Base-by-base conservation (phyloP, 108 stramenopile genomes). In the Cyclotella baltica region DNA sequence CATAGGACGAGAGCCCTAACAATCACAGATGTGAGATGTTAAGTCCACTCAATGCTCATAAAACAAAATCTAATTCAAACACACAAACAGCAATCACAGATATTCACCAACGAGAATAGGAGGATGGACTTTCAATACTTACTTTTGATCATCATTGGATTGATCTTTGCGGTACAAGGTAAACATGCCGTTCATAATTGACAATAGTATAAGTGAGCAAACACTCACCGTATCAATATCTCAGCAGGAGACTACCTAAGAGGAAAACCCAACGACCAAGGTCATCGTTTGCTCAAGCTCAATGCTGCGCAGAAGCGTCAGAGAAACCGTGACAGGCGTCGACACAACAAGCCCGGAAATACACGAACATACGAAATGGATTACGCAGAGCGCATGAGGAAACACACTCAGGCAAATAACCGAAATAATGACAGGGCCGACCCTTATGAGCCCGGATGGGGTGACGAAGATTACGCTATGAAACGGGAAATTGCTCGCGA, bases 251-350 rank as follows among this genome's bases (percentile, higher is more conserved):
- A 48, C n/a, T 48, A 48, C n/a, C n/a, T 48, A n/a, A 2, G 47
- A 48, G 4, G 47, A 48, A 4, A 48, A 16, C 2, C 4, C 47
- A 48, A 2, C 2, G 47, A 48, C n/a, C 47, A 48, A 48, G 22
- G 27, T 23, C 22, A 6, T 25, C 55, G 55, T 57, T 13, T 1
- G 6, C 55, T 57, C 52, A 57, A 57, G 22, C 1, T 57, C 13
- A 57, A 57, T 25, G 55, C 55, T 57, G 55, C 55, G 22, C 55
- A 57, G 27, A 57, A 57, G 55, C 55, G 55, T 25, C 55, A 57
- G 27, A 25, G 27, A 2, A 20, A 57, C 2, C 55, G 55, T 2
- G 55, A 57, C 55, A 22, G 27, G 2, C 23, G 55, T 2, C 55
- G 55, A 57, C n/a, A n/a, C n/a, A 1, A 25, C 2, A 6, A 27